These are phyloP conservation scores for Ensete ventricosum DNA, from an alignment of 176 grass and related monocot species.

Conservation along the genomic window DNA sequence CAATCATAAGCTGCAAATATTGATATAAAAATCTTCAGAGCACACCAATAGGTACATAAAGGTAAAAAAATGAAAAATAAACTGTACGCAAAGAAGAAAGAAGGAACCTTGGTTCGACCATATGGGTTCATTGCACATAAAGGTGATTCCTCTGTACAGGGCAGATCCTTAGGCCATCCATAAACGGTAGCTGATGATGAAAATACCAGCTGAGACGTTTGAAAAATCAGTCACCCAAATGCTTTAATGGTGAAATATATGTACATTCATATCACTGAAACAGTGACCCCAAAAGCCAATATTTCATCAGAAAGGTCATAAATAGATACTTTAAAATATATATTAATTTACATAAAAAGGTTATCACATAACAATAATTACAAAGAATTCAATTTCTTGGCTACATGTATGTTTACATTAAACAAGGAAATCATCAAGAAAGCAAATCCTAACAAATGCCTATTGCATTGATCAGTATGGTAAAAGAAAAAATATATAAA, in stretches of 20 bases:
- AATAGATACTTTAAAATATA: too few species aligned
- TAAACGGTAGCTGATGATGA: constrained; percentile 96
- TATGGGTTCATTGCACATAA: constrained; percentile 83
- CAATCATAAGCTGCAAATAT: constrained; percentile 68
- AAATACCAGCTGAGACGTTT: constrained; percentile 36
- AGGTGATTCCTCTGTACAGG: constrained; percentile 87
- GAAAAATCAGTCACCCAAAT: background rate
- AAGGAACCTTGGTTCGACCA: constrained; percentile 77
- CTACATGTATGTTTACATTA: too few species aligned
- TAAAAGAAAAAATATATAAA: too few species aligned
- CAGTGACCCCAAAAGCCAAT: background rate
- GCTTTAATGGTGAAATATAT: background rate
- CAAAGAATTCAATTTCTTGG: too few species aligned
- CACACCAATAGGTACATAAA: constrained; percentile 1
- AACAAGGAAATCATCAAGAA: too few species aligned
- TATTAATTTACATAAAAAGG: too few species aligned
- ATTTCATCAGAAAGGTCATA: background rate
- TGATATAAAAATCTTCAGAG: constrained; percentile 27
- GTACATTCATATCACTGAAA: background rate
- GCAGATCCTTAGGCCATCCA: constrained; percentile 77
- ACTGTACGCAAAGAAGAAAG: constrained; percentile 6
- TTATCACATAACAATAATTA: too few species aligned
- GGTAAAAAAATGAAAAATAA: constrained; percentile 1
- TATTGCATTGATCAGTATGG: too few species aligned
- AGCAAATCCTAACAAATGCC: too few species aligned